phyloP scores from a whole-genome alignment of 306 rosid species.

The Comarum palustre region DNA sequence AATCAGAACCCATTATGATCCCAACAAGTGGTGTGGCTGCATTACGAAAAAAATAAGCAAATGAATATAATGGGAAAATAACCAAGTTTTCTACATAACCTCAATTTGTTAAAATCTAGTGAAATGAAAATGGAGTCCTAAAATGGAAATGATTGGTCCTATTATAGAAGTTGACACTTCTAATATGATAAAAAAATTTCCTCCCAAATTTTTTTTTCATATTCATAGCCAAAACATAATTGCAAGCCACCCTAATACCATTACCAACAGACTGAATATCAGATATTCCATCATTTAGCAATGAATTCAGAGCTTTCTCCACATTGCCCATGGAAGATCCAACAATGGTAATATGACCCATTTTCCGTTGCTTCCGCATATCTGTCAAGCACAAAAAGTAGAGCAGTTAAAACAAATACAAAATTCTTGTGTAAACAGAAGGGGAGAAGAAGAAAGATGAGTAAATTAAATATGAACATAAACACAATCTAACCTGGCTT shows the following conservation, averaged over 20 bases:
- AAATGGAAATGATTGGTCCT: neutral
- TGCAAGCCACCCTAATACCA: neutral
- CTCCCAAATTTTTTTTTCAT: too few relatives aligned
- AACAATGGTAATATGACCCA: conserved; percentile 91
- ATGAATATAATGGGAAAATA: conserved; percentile 9
- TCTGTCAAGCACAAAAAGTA: conserved; percentile 44
- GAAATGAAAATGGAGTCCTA: conserved; percentile 8
- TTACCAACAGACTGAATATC: conserved; percentile 46
- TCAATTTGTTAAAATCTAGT: neutral
- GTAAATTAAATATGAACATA: conserved; percentile 10
- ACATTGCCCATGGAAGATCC: conserved; percentile 55
- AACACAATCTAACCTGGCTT: conserved; percentile 67
- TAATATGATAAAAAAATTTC: neutral
- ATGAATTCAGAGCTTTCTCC: conserved; percentile 44
- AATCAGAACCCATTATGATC: conserved; percentile 93
- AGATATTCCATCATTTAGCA: conserved; percentile 40
- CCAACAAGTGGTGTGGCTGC: conserved; percentile 70
- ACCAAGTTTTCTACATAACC: conserved; percentile 1
- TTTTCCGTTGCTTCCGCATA: conserved; percentile 84
- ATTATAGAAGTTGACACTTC: neutral
- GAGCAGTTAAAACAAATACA: neutral
- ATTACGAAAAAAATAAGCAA: conserved; percentile 20
- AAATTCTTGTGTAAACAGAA: conserved; percentile 19
- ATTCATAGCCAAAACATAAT: neutral
- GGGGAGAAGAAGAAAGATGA: neutral